Evolutionary conservation across 1,284 basidiomycete species (phyloP).

Genomic region (Vanrija sp.): DNA sequence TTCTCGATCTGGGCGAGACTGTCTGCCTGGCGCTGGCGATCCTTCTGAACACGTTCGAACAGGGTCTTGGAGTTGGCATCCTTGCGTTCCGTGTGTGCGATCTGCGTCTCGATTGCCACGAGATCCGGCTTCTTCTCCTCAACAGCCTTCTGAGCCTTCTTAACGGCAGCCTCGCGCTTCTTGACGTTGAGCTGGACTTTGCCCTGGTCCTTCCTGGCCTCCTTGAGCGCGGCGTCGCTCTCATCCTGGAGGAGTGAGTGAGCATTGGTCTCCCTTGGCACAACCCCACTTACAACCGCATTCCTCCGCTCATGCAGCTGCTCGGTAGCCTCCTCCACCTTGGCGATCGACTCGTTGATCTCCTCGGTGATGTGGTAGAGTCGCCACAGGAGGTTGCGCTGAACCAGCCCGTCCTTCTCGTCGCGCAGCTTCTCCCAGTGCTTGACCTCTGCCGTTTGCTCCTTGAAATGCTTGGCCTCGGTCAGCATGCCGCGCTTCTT

Average conservation of each 20-base stretch:
- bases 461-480: conserved; percentile 96
- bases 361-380: conserved; percentile 83
- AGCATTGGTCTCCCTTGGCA: neutral
- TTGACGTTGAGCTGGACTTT: conserved; percentile 67
- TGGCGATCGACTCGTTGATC: conserved; percentile 65
- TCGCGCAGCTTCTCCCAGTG: conserved; percentile 74
- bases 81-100: conserved; percentile 77
- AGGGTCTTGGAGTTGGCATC: conserved; percentile 64
- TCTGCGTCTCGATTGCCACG: conserved; percentile 76
- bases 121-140: conserved; percentile 82
- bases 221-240: conserved; percentile 65
- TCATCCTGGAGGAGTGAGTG: conserved; percentile 41
- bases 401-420: conserved; percentile 72
- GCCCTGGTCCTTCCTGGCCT: conserved; percentile 72
- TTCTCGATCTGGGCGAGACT: conserved; percentile 59
- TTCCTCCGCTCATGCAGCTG: conserved; percentile 63
- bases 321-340: conserved; percentile 68
- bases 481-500: conserved; percentile 88
- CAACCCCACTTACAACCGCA: conserved; percentile 54
- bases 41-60: conserved; percentile 63
- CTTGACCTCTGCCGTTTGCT: conserved; percentile 91
- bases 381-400: conserved; percentile 81
- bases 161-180: conserved; percentile 70
- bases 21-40: conserved; percentile 62
- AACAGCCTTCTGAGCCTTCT: conserved; percentile 75